Evolutionary conservation across 257 asterid species (phyloP).

Genomic region (Nicotiana tomentosiformis): DNA sequence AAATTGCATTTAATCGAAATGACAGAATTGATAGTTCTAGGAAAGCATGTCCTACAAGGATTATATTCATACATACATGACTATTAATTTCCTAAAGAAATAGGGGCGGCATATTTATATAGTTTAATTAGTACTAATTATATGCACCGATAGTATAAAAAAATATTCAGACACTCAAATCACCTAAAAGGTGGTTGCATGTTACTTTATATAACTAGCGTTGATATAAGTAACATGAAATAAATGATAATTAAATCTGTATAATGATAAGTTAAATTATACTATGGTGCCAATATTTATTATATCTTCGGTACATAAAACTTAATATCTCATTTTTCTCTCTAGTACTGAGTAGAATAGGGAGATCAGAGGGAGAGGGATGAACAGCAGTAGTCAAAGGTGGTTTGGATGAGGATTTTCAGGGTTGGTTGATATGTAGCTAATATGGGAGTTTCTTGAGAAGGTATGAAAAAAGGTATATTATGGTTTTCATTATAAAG

Average conservation of each 20-base stretch:
- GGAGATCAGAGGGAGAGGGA: slow-evolving; percentile 21
- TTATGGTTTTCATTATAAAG: slow-evolving; percentile 51
- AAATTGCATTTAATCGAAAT: slow-evolving; percentile 24
- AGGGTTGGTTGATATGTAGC: slow-evolving; percentile 57
- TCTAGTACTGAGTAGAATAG: background rate
- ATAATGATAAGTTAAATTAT: background rate
- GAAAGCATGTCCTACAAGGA: background rate
- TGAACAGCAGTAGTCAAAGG: slow-evolving; percentile 48
- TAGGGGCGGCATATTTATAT: too few species aligned
- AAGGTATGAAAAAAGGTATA: slow-evolving; percentile 40
- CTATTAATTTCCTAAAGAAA: background rate
- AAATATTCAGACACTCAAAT: too few species aligned
- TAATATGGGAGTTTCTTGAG: slow-evolving; percentile 40
- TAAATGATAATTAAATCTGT: background rate
- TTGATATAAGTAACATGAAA: background rate
- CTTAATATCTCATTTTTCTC: background rate
- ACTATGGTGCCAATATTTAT: background rate
- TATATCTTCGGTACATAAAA: background rate
- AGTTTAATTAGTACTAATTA: background rate
- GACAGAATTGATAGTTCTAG: background rate
- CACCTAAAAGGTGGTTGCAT: too few species aligned
- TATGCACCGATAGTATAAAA: background rate
- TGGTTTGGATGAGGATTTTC: slow-evolving; percentile 55
- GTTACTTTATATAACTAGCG: too few species aligned
- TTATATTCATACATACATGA: background rate